Conservation (phyloP, 345 rosid species). For the Populus nigra region DNA sequence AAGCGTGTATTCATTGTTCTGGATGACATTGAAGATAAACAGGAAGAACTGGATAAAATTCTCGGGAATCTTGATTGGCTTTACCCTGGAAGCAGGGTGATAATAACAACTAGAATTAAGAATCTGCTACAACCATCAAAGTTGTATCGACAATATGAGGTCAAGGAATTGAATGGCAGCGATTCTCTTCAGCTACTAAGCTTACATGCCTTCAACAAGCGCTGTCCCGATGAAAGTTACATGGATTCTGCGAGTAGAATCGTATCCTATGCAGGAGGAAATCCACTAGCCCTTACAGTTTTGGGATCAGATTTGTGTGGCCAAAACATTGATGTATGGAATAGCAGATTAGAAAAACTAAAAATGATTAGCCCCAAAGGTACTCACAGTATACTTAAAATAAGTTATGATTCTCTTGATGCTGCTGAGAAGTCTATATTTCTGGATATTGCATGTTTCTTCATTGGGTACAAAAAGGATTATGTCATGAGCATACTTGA, state of each 20-base stretch:
- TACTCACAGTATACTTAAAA: conserved; percentile 8
- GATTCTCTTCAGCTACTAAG: conserved; percentile 17
- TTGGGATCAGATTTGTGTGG: conserved; percentile 15
- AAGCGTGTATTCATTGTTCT: conserved; percentile 8
- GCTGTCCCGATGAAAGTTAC: background rate
- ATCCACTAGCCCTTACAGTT: conserved; percentile 15
- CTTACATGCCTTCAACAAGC: conserved; percentile 4
- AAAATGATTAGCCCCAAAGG: conserved; percentile 9
- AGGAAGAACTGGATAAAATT: background rate
- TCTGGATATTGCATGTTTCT: conserved; percentile 33
- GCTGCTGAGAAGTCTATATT: conserved; percentile 13
- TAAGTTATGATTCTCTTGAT: conserved; percentile 25
- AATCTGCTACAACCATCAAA: conserved; percentile 8
- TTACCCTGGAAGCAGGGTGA: conserved; percentile 19
- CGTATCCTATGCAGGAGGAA: background rate
- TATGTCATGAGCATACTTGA: conserved; percentile 16
- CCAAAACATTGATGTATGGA: conserved; percentile 9
- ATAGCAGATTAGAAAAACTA: conserved; percentile 11
- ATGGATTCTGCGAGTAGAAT: background rate
- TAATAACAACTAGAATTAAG: conserved; percentile 20
- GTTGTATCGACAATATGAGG: conserved; percentile 5
- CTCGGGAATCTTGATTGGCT: conserved; percentile 12
- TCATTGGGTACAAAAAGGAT: conserved; percentile 6
- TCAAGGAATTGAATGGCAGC: background rate
- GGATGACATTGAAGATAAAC: conserved; percentile 13